phyloP scores from a whole-genome alignment of 805 yeast species.

The Metschnikowia gelsemii region DNA sequence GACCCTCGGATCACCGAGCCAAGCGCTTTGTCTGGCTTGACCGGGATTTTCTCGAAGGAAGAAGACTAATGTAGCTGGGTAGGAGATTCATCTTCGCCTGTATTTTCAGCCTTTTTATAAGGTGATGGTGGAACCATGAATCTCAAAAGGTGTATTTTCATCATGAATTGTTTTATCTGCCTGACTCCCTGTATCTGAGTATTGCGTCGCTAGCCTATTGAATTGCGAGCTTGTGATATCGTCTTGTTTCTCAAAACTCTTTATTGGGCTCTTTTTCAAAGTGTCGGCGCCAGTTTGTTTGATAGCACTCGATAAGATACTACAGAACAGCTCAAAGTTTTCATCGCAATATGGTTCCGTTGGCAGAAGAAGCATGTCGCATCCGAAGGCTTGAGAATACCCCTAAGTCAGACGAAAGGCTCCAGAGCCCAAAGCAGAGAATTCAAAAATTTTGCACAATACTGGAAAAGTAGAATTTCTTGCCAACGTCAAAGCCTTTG shows the following conservation, averaged over 20 bases:
- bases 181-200: slow-evolving; percentile 19
- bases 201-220: slow-evolving; percentile 23
- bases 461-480: too few relatives aligned
- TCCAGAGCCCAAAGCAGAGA: too few relatives aligned
- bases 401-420: too few relatives aligned
- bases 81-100: background rate
- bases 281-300: slow-evolving; percentile 2
- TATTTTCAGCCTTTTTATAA: background rate
- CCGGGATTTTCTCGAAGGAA: background rate
- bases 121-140: background rate
- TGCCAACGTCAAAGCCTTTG: too few relatives aligned
- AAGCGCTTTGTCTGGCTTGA: background rate
- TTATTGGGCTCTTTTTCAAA: background rate
- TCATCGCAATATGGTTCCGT: too few relatives aligned
- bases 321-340: too few relatives aligned
- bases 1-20: slow-evolving; percentile 1
- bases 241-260: too few relatives aligned
- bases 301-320: slow-evolving; percentile 20
- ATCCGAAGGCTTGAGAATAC: too few relatives aligned
- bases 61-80: slow-evolving; percentile 4
- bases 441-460: too few relatives aligned
- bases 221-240: slow-evolving; percentile 23
- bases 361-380: too few relatives aligned
- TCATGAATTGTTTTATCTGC: slow-evolving; percentile 2
- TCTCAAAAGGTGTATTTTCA: background rate